Evolutionary conservation across 805 yeast species (phyloP), one percentile per base, ranked within the genome.

Genomic region (Ogataea wickerhamii): DNA sequence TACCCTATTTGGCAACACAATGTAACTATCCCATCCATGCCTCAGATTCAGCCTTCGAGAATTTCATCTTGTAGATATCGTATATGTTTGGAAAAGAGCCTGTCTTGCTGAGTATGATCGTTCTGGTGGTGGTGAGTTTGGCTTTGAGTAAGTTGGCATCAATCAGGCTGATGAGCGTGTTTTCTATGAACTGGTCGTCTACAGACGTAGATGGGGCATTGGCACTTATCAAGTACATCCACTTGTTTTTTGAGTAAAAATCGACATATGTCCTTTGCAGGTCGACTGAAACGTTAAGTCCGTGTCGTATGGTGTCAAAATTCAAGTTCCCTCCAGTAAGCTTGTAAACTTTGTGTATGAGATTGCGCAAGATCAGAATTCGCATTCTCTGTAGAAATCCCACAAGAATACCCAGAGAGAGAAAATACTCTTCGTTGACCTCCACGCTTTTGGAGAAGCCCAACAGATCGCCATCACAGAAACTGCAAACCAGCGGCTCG

Each of bases 71-170:
- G 32, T 56, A 51, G 1, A 53, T 46, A 1, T 38, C 48, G 29
- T 35, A 41, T 3, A 56, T 43, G 13, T 41, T 40, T 4, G 67
- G 67, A 38, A 61, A 61, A 10, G 56, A 40, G 10, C 44, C 56
- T 2, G 46, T 50, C 34, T 59, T 59, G 27, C 65, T 55, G 28
- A 62, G 20, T 6, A 55, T 51, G n/a, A 61, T 37, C 2, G 37
- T 43, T n/a, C 41, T 48, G 1, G 52, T 34, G 6, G 60, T 52
- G 0, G 56, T 53, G 3, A 76, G 50, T 41, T 77, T 78, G 0
- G 80, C 83, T 43, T 70, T 74, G 24, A 79, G 48, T 13, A 76
- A 52, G 38, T 72, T 74, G 40, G 73, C 74, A 43, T 75, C 81
- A 28, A 75, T 70, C n/a, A 79, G 48, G 2, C 74, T 58, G 11